Percentiles rank a stretch among this genome's conserved stretches.
phyloP scores from a whole-genome alignment of 2,329 filamentous ascomycete species.

The Magnaporthiopsis rhizophila region DNA sequence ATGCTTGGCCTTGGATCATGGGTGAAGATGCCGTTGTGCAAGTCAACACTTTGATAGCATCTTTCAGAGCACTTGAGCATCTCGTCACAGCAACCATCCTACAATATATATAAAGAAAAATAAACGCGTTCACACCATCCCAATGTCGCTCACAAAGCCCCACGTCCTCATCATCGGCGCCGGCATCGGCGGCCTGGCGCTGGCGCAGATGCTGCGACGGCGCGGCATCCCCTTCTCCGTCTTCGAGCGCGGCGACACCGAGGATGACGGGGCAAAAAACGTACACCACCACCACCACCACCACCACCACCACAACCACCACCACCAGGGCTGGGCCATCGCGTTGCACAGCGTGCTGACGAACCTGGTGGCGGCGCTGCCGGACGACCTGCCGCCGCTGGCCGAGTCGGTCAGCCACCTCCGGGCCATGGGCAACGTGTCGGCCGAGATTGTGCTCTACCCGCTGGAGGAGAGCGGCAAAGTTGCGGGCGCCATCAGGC shows the following conservation, averaged over 20 bases:
- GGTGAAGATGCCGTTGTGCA: background rate
- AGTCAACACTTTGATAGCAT: too few relatives aligned
- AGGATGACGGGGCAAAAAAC: too few relatives aligned
- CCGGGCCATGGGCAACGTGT: constrained; percentile 15
- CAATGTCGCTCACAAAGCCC: background rate
- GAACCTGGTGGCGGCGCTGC: constrained; percentile 13
- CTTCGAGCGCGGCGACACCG: background rate
- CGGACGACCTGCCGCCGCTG: constrained; percentile 16
- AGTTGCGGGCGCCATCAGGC: background rate
- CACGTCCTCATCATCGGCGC: constrained; percentile 6
- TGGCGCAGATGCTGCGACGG: constrained; percentile 12
- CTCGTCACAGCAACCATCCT: too few relatives aligned
- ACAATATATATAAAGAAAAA: too few relatives aligned
- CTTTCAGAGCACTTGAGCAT: too few relatives aligned
- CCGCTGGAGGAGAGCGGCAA: too few relatives aligned
- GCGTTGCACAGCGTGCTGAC: background rate
- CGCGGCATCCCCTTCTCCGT: constrained; percentile 14
- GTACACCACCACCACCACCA: background rate
- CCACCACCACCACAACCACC: too few relatives aligned
- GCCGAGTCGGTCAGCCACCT: constrained; percentile 13
- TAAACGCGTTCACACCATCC: background rate
- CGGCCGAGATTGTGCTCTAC: constrained; percentile 17
- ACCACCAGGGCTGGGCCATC: background rate
- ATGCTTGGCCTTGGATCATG: background rate
- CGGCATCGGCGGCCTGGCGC: constrained; percentile 10